Conservation (phyloP, 2,329 filamentous ascomycete species). For the Fusarium algeriense region DNA sequence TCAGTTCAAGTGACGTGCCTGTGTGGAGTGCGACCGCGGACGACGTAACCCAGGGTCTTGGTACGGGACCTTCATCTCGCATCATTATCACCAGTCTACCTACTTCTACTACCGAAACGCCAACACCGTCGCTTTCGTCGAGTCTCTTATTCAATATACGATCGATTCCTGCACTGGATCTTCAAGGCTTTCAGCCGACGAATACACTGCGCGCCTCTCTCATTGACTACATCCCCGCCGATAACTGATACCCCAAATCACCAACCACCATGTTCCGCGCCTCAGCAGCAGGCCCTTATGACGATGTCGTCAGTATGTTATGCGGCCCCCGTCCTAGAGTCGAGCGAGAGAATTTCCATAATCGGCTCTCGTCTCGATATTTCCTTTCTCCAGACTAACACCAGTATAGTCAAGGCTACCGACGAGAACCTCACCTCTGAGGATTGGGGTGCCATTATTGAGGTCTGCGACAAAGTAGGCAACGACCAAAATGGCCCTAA, state of each 20-base stretch:
- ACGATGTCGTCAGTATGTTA: slow-evolving; percentile 69
- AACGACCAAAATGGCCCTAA: slow-evolving; percentile 73
- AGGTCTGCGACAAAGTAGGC: slow-evolving; percentile 71
- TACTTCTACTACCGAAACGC: background rate
- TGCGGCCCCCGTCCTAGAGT: background rate
- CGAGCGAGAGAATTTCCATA: background rate
- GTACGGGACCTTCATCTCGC: slow-evolving; percentile 27
- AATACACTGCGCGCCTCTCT: slow-evolving; percentile 4
- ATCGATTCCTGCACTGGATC: slow-evolving; percentile 19
- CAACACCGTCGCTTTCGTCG: background rate
- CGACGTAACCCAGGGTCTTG: slow-evolving; percentile 39
- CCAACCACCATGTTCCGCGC: slow-evolving; percentile 67
- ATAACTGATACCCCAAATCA: slow-evolving; percentile 24
- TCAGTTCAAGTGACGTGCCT: slow-evolving; percentile 32
- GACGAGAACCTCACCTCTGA: slow-evolving; percentile 96
- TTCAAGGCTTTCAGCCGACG: slow-evolving; percentile 20
- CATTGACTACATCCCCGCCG: slow-evolving; percentile 14
- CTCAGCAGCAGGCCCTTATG: slow-evolving; percentile 68
- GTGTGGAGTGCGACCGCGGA: slow-evolving; percentile 35
- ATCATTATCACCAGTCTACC: slow-evolving; percentile 9
- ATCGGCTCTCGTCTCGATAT: background rate
- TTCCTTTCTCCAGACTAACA: slow-evolving; percentile 30
- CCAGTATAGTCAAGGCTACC: slow-evolving; percentile 76
- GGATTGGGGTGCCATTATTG: slow-evolving; percentile 75
- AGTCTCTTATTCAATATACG: background rate